Conservation (phyloP, 805 yeast genomes). For the Candida awuae region DNA sequence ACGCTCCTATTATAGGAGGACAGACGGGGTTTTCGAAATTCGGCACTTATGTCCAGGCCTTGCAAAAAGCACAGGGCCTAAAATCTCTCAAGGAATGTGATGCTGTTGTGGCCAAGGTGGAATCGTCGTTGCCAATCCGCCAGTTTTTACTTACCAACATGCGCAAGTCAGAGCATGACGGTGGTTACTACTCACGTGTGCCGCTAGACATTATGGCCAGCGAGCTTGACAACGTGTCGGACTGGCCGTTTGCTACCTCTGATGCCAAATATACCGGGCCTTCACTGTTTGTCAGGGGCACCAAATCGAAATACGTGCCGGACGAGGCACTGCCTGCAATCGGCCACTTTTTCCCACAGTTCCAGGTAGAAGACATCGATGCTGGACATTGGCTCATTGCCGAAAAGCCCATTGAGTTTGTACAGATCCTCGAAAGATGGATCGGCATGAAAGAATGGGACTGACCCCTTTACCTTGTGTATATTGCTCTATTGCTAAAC, state of each 20-base stretch:
- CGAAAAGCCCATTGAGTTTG: constrained; percentile 75
- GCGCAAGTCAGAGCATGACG: constrained; percentile 31
- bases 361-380: constrained; percentile 64
- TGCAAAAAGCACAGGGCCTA: constrained; percentile 49
- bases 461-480: too few relatives aligned
- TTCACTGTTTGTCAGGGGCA: constrained; percentile 70
- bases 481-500: too few relatives aligned
- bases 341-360: constrained; percentile 71
- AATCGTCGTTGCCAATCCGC: constrained; percentile 49
- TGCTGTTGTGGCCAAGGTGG: constrained; percentile 51
- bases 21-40: constrained; percentile 40
- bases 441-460: neutral
- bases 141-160: constrained; percentile 74
- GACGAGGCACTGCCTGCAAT: constrained; percentile 72
- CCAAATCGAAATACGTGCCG: constrained; percentile 66
- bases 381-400: constrained; percentile 92
- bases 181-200: constrained; percentile 41
- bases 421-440: constrained; percentile 38
- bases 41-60: constrained; percentile 54
- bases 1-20: constrained; percentile 67
- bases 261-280: constrained; percentile 59
- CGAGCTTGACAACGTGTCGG: constrained; percentile 57
- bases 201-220: constrained; percentile 67
- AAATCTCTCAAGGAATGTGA: constrained; percentile 61
- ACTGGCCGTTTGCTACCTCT: constrained; percentile 64